Evolutionary conservation across 177 flowering plant species (phyloP), one percentile per base, ranked within the genome.

Genomic region (Vitis hybrid): DNA sequence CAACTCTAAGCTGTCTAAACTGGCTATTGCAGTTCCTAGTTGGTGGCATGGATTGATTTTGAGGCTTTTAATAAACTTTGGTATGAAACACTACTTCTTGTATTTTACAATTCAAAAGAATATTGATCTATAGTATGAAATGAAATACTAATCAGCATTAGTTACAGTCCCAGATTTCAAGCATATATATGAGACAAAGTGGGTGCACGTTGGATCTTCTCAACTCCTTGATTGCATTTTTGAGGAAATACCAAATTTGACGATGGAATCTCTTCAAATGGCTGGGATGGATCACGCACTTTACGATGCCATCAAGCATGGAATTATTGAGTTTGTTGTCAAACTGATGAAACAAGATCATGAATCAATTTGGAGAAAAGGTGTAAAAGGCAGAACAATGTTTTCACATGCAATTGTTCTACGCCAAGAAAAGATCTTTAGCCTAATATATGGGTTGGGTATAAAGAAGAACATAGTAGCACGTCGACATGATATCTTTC

Each of bases 341-440:
- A 74, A 70, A 58, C 29, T 75, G 4, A 69, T 75, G 5, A 70
- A 67, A 18, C 55, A 67, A 13, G 50, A 63, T 1, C 80, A 78
- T 18, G 77, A 72, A 1, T 33, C 75, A 3, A 60, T 80, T 60
- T 77, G 80, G 80, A 70, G 58, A 16, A 58, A 62, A 16, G 79
- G 77, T 51, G 51, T 60, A 1, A 29, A 21, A 7, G 65, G 68
- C 1, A 56, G 75, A 6, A 49, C 66, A 13, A 71, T 77, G 9
- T 75, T 80, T 53, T n/a, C 64, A 4, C 55, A 70, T 49, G 83
- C 81, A 48, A 50, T 73, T 16, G 55, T 56, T 0, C 21, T 64
- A 26, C 76, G 81, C 16, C 81, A 78, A 50, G 79, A 80, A 31
- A 78, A 75, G 64, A 71, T 80, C 2, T 80, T 75, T 31, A 75